A percentile compares a stretch with the other conserved stretches of the same genome.
Conservation (phyloP, 306 rosid genomes). For the Astragalus membranaceus region DNA sequence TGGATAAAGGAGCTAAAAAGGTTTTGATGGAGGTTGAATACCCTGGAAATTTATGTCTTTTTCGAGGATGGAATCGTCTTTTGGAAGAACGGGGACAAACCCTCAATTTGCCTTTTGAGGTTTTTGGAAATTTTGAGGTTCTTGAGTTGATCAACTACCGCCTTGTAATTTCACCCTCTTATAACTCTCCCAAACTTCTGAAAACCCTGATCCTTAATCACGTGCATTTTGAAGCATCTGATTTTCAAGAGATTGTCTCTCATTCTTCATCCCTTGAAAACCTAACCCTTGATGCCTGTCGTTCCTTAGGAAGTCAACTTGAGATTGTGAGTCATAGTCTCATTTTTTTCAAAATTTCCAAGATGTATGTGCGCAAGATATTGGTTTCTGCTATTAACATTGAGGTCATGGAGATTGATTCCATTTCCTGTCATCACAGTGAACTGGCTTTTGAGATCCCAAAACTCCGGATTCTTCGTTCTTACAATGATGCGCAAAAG, state of each 20-base stretch:
- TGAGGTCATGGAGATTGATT: neutral
- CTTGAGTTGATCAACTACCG: neutral
- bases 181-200: neutral
- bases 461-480: neutral
- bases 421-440: neutral
- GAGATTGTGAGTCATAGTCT: neutral
- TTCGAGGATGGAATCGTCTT: neutral
- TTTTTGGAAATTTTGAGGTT: neutral
- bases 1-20: neutral
- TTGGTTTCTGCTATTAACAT: neutral
- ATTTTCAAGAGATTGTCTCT: neutral
- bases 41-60: no score
- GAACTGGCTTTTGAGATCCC: neutral
- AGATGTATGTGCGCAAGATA: neutral
- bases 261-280: neutral
- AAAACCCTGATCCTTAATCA: neutral
- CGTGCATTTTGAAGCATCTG: neutral
- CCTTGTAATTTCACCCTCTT: neutral
- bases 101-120: neutral
- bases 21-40: neutral
- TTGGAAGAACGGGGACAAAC: neutral
- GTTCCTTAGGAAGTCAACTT: neutral
- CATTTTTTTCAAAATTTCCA: neutral
- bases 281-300: neutral
- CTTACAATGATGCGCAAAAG: neutral